phyloP scores from a whole-genome alignment of 768 basidiomycete genomes.

The Trametes cinnabarina region DNA sequence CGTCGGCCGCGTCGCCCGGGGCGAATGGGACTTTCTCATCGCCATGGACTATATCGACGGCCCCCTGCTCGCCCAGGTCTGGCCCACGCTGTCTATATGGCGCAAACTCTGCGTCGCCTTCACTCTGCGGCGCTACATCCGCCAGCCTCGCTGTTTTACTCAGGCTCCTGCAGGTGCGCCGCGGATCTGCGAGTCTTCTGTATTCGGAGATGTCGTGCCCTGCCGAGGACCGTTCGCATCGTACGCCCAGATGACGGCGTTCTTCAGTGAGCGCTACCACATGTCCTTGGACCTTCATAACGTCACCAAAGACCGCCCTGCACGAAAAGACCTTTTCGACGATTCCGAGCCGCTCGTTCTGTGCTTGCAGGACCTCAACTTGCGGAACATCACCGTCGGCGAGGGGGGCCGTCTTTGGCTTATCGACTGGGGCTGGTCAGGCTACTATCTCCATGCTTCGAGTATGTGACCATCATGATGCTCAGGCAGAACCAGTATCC shows the following conservation, averaged over 20 bases:
- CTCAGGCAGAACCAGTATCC: neutral
- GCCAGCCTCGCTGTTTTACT: slow-evolving; percentile 26
- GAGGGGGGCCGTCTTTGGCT: slow-evolving; percentile 32
- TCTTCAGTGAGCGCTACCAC: neutral
- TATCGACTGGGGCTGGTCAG: slow-evolving; percentile 31
- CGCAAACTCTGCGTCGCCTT: slow-evolving; percentile 28
- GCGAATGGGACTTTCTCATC: neutral
- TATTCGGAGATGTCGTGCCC: neutral
- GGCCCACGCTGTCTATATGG: slow-evolving; percentile 25
- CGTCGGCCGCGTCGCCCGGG: slow-evolving; percentile 6
- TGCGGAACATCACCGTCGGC: slow-evolving; percentile 28
- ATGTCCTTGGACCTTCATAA: neutral
- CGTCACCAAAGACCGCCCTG: neutral
- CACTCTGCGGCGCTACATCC: slow-evolving; percentile 29
- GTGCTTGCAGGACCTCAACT: slow-evolving; percentile 29
- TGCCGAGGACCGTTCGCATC: slow-evolving; percentile 3
- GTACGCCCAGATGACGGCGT: slow-evolving; percentile 4
- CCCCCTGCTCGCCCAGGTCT: slow-evolving; percentile 23
- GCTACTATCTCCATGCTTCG: slow-evolving; percentile 30
- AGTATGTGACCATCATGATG: slow-evolving; percentile 3
- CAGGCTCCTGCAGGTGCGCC: neutral
- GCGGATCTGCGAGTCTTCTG: neutral
- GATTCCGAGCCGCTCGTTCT: slow-evolving; percentile 22
- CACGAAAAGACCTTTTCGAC: slow-evolving; percentile 9
- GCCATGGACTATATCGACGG: slow-evolving; percentile 30